Evolutionary conservation across 768 basidiomycete species (phyloP), one percentile per base, ranked within the genome.

Genomic region (Astraeus odoratus): DNA sequence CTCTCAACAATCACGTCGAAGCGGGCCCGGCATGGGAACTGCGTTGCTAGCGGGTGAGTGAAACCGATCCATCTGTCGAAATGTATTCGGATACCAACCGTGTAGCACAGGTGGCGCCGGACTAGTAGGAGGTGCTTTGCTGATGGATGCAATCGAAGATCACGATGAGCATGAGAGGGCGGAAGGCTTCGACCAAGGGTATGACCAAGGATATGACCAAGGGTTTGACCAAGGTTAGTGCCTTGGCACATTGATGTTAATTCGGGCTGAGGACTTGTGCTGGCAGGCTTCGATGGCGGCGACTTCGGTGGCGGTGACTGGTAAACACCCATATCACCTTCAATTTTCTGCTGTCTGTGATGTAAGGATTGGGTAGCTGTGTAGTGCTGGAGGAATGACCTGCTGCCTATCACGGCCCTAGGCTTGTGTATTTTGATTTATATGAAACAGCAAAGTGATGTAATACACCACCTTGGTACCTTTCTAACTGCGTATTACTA

Each of bases 81-180:
- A 18, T 37, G 34, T 23, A 30, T 31, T 42, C 25, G 42, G 31
- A 38, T 18, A 33, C 23, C 22, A 15, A 37, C 22, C 10, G 29
- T 23, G 44, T 15, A 42, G 42, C 20, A 44, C 48, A 75, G 82
- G 72, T 51, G 83, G 75, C 54, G 83, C 69, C 13, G 85, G 81
- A 47, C 58, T 85, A n/a, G 57, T 82, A n/a, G 83, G 77, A 30
- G 85, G 84, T 47, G 65, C 67, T 3, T 59, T 86, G 35, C 54
- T 85, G 30, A 73, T 55, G 27, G 68, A 78, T 36, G 76, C 73
- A 0, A 48, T 78, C 24, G 79, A 79, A 36, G 59, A 63, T 47
- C 64, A 71, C 38, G 39, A 72, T 25, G 67, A 69, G 0, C 13
- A 33, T 15, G 64, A 59, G 30, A 58, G 61, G 35, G 50, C 66